Evolutionary conservation across 176 grass and related monocot genomes (phyloP).

Genomic region (Triticum dicoccoides): DNA sequence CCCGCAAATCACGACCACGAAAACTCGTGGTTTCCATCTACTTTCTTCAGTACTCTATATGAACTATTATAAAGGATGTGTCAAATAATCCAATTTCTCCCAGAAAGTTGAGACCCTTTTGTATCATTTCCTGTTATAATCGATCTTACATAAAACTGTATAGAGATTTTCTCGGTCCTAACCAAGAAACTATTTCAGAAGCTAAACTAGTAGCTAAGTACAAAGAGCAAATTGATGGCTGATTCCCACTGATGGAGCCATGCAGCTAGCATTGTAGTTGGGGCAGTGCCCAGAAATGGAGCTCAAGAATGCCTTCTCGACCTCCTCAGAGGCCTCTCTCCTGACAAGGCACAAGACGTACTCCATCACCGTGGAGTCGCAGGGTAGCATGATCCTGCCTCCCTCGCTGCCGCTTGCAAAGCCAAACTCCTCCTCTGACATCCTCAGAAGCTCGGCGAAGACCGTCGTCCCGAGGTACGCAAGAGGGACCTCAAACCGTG

Average conservation of each 20-base stretch:
- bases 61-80: neutral
- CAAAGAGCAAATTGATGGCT: neutral
- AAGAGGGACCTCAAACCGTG: conserved; percentile 1
- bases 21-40: neutral
- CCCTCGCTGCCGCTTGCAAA: neutral
- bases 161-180: neutral
- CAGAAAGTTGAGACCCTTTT: neutral
- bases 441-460: conserved; percentile 34
- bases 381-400: conserved; percentile 48
- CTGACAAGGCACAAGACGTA: conserved; percentile 33
- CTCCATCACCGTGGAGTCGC: conserved; percentile 33
- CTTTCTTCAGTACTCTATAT: neutral
- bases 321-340: conserved; percentile 39
- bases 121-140: neutral
- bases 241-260: neutral
- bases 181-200: neutral
- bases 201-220: neutral
- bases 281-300: neutral
- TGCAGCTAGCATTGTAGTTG: neutral
- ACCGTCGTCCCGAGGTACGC: neutral
- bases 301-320: conserved; percentile 39
- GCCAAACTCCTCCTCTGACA: conserved; percentile 43
- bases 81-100: neutral
- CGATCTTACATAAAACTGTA: neutral
- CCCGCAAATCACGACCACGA: neutral